These are phyloP conservation scores for Spinacia oleracea DNA, from an alignment of 179 eudicot species.

Conservation along the genomic window DNA sequence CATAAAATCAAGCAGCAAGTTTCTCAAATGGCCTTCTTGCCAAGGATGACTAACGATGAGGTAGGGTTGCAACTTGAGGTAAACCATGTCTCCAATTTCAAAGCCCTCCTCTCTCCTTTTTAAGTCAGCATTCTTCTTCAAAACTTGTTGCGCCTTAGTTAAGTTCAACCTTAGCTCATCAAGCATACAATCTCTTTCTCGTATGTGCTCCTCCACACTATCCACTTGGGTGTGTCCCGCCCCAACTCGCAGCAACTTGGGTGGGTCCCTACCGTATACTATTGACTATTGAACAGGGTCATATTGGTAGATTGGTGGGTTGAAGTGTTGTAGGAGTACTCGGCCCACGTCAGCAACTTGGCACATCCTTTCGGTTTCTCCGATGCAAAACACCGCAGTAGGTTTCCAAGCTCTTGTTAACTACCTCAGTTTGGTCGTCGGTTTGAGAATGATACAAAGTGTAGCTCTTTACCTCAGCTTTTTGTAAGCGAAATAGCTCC, in stretches of 20 bases:
- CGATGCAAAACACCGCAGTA: background rate
- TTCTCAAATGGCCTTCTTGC: background rate
- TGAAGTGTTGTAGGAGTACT: background rate
- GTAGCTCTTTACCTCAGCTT: too few species aligned
- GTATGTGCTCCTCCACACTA: background rate
- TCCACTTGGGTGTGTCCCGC: background rate
- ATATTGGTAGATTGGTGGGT: background rate
- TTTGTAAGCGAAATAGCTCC: too few species aligned
- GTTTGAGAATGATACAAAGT: too few species aligned
- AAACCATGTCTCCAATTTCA: background rate
- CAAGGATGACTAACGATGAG: background rate
- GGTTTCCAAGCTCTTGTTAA: background rate
- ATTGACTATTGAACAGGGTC: background rate
- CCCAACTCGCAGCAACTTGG: background rate
- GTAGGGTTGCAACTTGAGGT: background rate
- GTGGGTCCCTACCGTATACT: background rate
- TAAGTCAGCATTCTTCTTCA: background rate
- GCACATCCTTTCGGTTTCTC: background rate
- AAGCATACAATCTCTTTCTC: background rate
- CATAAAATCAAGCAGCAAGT: background rate
- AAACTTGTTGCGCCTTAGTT: background rate
- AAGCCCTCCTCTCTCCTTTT: background rate
- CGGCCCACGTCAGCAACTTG: background rate
- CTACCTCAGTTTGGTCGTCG: background rate
- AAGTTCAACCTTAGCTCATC: background rate